Percentiles rank a stretch among this genome's conserved stretches.
Conservation (phyloP, 139 green algal genomes). For the Volvox africanus region DNA sequence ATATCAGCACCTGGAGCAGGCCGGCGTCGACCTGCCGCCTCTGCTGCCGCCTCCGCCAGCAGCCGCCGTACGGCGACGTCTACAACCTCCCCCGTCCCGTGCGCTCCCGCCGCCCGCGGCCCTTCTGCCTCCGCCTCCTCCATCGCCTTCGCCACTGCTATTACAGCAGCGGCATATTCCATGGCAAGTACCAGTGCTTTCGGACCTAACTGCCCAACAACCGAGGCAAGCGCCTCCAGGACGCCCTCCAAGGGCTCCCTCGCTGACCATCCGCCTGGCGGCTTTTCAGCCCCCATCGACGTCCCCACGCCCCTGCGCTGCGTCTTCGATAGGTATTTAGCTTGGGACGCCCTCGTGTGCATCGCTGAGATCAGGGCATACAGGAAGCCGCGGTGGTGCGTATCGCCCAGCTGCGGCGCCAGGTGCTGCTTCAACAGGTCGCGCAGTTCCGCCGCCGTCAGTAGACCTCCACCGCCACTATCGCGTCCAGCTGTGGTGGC, state of each 20-base stretch:
- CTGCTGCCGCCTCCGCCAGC: background rate
- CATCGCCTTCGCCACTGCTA: background rate
- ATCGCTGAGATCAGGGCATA: background rate
- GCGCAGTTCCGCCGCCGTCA: background rate
- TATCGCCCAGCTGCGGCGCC: background rate
- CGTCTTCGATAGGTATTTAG: too few relatives aligned
- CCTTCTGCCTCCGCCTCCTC: background rate
- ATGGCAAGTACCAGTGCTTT: slow-evolving; percentile 1
- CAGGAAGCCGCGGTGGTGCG: background rate
- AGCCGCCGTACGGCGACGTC: background rate
- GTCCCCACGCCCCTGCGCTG: background rate
- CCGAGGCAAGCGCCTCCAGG: background rate
- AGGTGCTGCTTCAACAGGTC: background rate
- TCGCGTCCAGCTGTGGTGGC: too few relatives aligned
- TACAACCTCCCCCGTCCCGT: background rate
- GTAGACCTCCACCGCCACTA: background rate
- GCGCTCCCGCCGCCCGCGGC: background rate
- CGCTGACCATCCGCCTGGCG: background rate
- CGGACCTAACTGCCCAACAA: background rate
- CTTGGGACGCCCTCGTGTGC: background rate
- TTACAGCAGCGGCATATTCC: background rate
- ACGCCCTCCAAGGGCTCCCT: background rate
- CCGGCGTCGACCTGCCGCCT: background rate
- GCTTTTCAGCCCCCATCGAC: background rate
- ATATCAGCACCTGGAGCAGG: background rate